These are phyloP conservation scores for Phytophthora cryptogea DNA, from an alignment of 352 stramenopile species.

Conservation along the genomic window DNA sequence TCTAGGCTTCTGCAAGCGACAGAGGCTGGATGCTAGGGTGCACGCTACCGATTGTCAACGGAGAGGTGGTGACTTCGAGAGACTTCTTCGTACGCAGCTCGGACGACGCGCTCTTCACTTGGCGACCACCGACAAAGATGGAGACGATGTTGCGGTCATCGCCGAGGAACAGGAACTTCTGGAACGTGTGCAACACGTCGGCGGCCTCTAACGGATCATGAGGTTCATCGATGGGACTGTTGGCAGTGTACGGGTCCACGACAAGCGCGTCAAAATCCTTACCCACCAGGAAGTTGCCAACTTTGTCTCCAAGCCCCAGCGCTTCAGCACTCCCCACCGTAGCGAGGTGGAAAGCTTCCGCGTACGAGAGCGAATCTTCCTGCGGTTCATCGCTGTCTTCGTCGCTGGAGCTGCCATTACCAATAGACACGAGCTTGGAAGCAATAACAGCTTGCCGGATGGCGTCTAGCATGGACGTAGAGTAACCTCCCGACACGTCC, in stretches of 20 bases:
- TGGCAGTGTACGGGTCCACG: constrained; percentile 59
- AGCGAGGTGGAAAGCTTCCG: constrained; percentile 91
- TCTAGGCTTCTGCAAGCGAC: constrained; percentile 22
- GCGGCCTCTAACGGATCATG: constrained; percentile 47
- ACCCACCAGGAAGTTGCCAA: constrained; percentile 90
- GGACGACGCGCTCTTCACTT: constrained; percentile 47
- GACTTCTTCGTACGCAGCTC: constrained; percentile 12
- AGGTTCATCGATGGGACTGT: constrained; percentile 71
- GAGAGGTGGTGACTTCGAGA: constrained; percentile 7
- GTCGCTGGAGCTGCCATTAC: constrained; percentile 55
- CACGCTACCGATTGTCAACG: constrained; percentile 28
- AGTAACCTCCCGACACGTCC: constrained; percentile 94
- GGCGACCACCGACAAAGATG: constrained; percentile 81
- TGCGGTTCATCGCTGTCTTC: constrained; percentile 21
- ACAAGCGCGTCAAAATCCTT: constrained; percentile 93
- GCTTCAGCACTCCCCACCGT: constrained; percentile 79
- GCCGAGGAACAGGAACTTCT: constrained; percentile 63
- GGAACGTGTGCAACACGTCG: constrained; percentile 76
- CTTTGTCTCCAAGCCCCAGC: constrained; percentile 45
- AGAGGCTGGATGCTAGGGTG: constrained; percentile 26
- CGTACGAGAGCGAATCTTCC: constrained; percentile 57
- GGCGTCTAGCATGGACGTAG: constrained; percentile 93
- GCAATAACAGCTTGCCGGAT: constrained; percentile 91
- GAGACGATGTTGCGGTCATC: constrained; percentile 36
- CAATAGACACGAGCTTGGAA: constrained; percentile 82